Evolutionary conservation across 345 rosid genomes (phyloP).

Genomic region (Acer yangbiense): DNA sequence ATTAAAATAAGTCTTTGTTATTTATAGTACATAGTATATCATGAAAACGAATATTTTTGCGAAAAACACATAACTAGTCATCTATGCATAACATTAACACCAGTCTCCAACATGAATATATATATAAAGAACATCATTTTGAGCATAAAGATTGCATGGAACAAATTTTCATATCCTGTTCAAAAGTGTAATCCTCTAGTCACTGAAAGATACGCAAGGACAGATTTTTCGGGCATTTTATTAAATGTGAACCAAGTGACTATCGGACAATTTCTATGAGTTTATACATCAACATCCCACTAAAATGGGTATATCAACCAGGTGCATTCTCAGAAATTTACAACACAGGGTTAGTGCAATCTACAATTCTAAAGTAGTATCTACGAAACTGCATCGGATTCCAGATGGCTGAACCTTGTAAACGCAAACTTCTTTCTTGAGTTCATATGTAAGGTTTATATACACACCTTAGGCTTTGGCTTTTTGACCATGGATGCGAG

Average conservation of each 20-base stretch:
- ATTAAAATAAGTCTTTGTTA: too few species aligned
- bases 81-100: neutral
- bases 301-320: neutral
- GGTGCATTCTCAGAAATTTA: conserved; percentile 1
- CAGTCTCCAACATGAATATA: neutral
- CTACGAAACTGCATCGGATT: neutral
- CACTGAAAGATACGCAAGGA: neutral
- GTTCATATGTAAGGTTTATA: conserved; percentile 5
- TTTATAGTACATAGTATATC: too few species aligned
- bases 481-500: conserved; percentile 4
- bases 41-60: neutral
- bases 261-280: neutral
- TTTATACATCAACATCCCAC: conserved; percentile 7
- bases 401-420: neutral
- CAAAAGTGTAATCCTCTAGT: neutral
- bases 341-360: conserved; percentile 3
- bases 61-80: too few species aligned
- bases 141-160: neutral
- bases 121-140: neutral
- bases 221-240: neutral
- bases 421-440: neutral
- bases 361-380: conserved; percentile 22
- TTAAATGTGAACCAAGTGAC: neutral
- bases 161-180: neutral
- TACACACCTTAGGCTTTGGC: neutral